These are phyloP conservation scores for Rhizoclosmatium sp. DNA, from an alignment of 192 early-diverging fungal species.

Conservation along the genomic window DNA sequence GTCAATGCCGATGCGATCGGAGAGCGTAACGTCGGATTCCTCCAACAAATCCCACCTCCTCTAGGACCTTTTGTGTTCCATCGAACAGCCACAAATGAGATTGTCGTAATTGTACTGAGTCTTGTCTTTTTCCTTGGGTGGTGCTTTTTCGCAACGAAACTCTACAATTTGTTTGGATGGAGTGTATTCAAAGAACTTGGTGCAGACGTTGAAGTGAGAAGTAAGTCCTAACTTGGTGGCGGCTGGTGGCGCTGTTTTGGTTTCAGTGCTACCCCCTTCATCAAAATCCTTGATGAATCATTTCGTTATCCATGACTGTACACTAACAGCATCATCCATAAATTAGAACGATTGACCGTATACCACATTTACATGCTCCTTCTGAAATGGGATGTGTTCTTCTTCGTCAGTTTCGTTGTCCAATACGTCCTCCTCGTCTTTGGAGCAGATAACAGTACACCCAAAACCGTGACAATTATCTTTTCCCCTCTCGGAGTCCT, in stretches of 20 bases:
- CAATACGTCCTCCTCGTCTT: conserved; percentile 71
- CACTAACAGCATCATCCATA: neutral
- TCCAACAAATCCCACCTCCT: neutral
- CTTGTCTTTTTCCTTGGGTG: conserved; percentile 53
- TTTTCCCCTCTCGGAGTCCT: conserved; percentile 66
- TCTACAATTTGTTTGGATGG: conserved; percentile 67
- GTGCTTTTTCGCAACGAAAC: conserved; percentile 48
- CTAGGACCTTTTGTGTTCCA: conserved; percentile 30
- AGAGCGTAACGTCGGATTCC: neutral
- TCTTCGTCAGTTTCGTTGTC: conserved; percentile 77
- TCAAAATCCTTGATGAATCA: neutral
- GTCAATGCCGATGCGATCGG: conserved; percentile 21
- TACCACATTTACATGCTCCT: conserved; percentile 85
- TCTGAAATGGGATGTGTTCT: conserved; percentile 85
- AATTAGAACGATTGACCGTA: conserved; percentile 55
- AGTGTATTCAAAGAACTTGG: conserved; percentile 65
- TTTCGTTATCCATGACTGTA: neutral
- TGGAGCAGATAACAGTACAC: conserved; percentile 32
- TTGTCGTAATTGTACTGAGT: conserved; percentile 45
- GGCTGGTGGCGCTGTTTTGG: neutral
- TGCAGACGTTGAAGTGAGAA: conserved; percentile 58
- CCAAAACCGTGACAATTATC: conserved; percentile 31
- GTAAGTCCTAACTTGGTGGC: conserved; percentile 39
- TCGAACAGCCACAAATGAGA: conserved; percentile 39
- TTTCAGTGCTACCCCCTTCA: neutral